Evolutionary conservation across 2,329 filamentous ascomycete genomes (phyloP), one percentile per base, ranked within the genome.

Genomic region (Metarhizium brunneum): DNA sequence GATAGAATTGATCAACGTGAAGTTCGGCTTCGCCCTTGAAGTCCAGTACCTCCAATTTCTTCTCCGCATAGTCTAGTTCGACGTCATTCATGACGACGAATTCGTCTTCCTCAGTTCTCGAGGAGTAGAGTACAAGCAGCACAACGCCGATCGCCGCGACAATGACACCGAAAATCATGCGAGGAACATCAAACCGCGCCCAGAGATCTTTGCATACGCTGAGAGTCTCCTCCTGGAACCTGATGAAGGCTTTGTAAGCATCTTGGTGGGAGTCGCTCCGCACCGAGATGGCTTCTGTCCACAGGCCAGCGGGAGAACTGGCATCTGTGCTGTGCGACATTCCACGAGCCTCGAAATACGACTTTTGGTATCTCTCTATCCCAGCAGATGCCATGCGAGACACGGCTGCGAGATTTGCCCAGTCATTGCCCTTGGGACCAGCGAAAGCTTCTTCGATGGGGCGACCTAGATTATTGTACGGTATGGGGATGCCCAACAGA

Each of bases 371-470:
- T 62, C 88, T 83, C 70, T 91, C 85, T 57, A 96, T 94, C 59
- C 94, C 92, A 7, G 90, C 89, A 29, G 90, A 84, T 1, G 91
- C 80, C 57, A 96, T 75, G 30, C 87, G 85, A 54, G 86, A 88
- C 0, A 92, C 91, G 2, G 80, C 76, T 0, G 88, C 89, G 47
- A 99, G 75, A 61, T 89, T 94, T 50, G 83, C 76, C 82, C 86
- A 94, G 58, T 90, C 81, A 38, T 82, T 79, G 35, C 87, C 87
- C 25, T 80, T 77, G 2, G 74, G 71, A 1, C 89, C 88, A 18
- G 86, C 79, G 70, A 99, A 99, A 2, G 91, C 92, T 71, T 99
- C 94, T 61, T 95, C 89, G 59, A 99, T 96, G 0, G 94, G 94
- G 6, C 82, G 85, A 52, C 94, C 94, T 6, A 99, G 81, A 66